Conservation (phyloP, 2,329 filamentous ascomycete species). For the Claviceps cyperi region DNA sequence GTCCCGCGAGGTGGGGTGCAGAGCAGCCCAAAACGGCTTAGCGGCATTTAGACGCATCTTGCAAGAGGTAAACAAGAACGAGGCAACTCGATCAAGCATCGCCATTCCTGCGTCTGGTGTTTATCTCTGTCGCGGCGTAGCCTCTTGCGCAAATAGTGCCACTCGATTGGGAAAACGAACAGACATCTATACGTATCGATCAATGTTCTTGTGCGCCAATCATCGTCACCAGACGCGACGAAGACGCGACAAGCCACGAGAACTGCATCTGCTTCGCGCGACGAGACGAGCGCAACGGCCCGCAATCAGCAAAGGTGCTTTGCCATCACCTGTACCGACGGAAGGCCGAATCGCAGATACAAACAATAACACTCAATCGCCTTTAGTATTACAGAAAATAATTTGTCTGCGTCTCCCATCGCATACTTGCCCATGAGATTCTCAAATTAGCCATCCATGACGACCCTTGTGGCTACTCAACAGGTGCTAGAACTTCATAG, state of each 20-base stretch:
- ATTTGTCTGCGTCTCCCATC: background rate
- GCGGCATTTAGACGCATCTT: constrained; percentile 1
- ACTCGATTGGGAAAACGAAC: background rate
- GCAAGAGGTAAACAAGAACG: constrained; percentile 9
- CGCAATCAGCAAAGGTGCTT: constrained; percentile 5
- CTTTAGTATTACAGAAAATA: too few relatives aligned
- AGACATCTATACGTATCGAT: background rate
- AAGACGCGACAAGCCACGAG: background rate
- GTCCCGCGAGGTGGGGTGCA: background rate
- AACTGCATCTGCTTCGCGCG: constrained; percentile 2
- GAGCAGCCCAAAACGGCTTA: constrained; percentile 6
- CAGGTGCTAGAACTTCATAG: constrained; percentile 52
- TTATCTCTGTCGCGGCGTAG: background rate
- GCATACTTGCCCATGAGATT: constrained; percentile 4
- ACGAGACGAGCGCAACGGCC: background rate
- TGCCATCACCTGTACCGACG: background rate
- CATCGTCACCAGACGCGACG: constrained; percentile 4
- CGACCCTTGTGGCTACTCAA: constrained; percentile 51
- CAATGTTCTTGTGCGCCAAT: constrained; percentile 1
- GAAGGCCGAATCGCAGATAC: background rate
- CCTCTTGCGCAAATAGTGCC: background rate
- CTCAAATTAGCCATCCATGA: constrained; percentile 44
- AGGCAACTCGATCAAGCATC: constrained; percentile 6
- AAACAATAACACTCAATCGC: background rate
- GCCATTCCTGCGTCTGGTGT: constrained; percentile 2